A percentile compares a stretch with the other conserved stretches of the same genome.
These are phyloP conservation scores for Pythium angustatum DNA, from an alignment of 352 stramenopile genomes.

Conservation along the genomic window DNA sequence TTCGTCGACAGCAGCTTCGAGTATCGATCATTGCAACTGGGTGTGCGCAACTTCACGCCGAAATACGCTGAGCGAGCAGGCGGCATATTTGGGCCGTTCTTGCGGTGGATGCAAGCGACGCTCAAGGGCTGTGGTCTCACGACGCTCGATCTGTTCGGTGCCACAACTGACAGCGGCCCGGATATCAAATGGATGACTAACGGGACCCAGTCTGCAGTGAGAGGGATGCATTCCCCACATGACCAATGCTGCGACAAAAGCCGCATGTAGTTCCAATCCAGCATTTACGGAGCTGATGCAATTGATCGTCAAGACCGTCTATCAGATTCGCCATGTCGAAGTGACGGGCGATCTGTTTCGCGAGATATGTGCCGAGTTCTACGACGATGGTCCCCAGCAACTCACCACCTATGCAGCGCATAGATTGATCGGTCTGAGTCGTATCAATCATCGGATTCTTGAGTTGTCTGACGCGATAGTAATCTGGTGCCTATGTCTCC, in stretches of 20 bases:
- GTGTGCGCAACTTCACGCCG: too few species aligned
- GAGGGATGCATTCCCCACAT: constrained; percentile 29
- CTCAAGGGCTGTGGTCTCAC: constrained; percentile 30
- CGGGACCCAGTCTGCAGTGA: constrained; percentile 26
- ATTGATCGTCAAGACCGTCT: constrained; percentile 20
- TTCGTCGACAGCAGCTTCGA: constrained; percentile 25
- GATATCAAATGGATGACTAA: constrained; percentile 30
- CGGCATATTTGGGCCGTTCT: too few species aligned
- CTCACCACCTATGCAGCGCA: not conserved
- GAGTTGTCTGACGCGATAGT: constrained; percentile 3
- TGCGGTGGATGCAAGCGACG: too few species aligned
- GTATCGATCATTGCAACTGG: constrained; percentile 25
- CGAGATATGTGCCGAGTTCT: not conserved
- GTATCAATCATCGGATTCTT: constrained; percentile 6
- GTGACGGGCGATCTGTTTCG: constrained; percentile 17
- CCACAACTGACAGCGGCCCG: constrained; percentile 21
- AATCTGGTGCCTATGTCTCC: constrained; percentile 1
- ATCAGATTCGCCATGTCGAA: constrained; percentile 18
- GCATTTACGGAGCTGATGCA: constrained; percentile 26
- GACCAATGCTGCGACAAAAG: constrained; percentile 29
- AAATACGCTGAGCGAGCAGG: too few species aligned
- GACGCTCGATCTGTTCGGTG: constrained; percentile 19
- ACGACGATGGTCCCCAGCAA: not conserved
- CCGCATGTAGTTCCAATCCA: constrained; percentile 27
- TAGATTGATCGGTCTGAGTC: constrained; percentile 7